These are phyloP conservation scores for Trichosporon sp. DNA, from an alignment of 1,284 basidiomycete genomes.

Conservation along the genomic window DNA sequence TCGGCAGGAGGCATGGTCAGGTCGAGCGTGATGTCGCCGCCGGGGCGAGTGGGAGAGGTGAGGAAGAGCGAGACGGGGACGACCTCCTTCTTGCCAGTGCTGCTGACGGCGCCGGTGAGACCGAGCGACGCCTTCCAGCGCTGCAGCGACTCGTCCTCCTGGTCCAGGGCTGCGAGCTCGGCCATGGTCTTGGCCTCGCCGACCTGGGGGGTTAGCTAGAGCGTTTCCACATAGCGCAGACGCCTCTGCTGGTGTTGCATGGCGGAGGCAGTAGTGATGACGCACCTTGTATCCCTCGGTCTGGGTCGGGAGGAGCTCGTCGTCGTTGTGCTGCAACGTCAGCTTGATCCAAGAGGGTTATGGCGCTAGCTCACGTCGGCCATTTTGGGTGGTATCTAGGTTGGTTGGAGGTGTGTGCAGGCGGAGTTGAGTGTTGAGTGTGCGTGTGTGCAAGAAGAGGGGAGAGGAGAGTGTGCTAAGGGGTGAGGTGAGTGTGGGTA, in stretches of 20 bases:
- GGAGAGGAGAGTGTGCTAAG: not conserved
- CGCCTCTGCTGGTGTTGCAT: too few species aligned
- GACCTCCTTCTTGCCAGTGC: constrained; percentile 44
- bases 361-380: not conserved
- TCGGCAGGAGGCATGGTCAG: constrained; percentile 44
- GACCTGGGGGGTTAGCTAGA: constrained; percentile 24
- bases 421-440: not conserved
- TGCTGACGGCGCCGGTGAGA: constrained; percentile 39
- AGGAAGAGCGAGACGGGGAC: constrained; percentile 50
- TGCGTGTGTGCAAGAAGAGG: not conserved
- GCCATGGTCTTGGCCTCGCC: constrained; percentile 51
- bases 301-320: constrained; percentile 41
- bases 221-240: not conserved
- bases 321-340: constrained; percentile 20
- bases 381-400: not conserved
- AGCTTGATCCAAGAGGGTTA: not conserved
- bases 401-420: not conserved
- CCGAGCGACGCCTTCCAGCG: constrained; percentile 56
- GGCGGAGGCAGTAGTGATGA: not conserved
- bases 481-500: not conserved
- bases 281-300: constrained; percentile 48
- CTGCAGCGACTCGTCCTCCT: constrained; percentile 54
- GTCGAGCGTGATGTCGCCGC: constrained; percentile 50
- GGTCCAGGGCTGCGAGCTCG: constrained; percentile 51
- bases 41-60: constrained; percentile 46